These are phyloP conservation scores for Saitoella complicata DNA, from an alignment of 805 yeast genomes.

Conservation along the genomic window DNA sequence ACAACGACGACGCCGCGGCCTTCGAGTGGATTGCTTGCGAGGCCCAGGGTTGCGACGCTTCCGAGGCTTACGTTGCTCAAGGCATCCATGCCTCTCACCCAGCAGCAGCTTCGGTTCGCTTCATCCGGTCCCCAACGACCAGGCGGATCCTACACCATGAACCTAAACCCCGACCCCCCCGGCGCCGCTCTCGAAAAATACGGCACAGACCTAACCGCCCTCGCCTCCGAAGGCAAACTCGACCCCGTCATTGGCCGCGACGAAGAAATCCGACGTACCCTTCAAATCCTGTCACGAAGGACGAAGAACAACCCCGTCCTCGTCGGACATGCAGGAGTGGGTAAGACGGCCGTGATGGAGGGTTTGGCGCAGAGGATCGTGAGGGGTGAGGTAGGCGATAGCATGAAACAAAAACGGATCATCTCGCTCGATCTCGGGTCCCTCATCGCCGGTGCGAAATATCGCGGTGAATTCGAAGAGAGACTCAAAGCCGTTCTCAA, in stretches of 20 bases:
- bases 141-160: neutral
- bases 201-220: constrained; percentile 71
- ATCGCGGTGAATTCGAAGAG: constrained; percentile 90
- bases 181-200: constrained; percentile 68
- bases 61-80: too few species aligned
- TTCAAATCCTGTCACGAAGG: constrained; percentile 79
- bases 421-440: constrained; percentile 77
- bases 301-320: constrained; percentile 91
- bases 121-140: too few species aligned
- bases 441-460: constrained; percentile 86
- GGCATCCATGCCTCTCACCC: too few species aligned
- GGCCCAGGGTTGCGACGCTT: too few species aligned
- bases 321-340: constrained; percentile 95
- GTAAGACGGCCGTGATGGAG: constrained; percentile 93
- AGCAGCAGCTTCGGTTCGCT: too few species aligned
- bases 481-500: constrained; percentile 64
- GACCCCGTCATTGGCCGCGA: constrained; percentile 97
- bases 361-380: constrained; percentile 90
- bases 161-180: constrained; percentile 26
- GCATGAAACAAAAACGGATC: constrained; percentile 72
- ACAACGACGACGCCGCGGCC: too few species aligned
- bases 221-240: constrained; percentile 77
- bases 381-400: constrained; percentile 85
- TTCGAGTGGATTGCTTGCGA: too few species aligned
- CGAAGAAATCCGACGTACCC: constrained; percentile 83